Percentiles rank a stretch among this genome's conserved stretches.
Evolutionary conservation across 106 monocot genomes (phyloP).

Genomic region (Xerophyta viscosa): DNA sequence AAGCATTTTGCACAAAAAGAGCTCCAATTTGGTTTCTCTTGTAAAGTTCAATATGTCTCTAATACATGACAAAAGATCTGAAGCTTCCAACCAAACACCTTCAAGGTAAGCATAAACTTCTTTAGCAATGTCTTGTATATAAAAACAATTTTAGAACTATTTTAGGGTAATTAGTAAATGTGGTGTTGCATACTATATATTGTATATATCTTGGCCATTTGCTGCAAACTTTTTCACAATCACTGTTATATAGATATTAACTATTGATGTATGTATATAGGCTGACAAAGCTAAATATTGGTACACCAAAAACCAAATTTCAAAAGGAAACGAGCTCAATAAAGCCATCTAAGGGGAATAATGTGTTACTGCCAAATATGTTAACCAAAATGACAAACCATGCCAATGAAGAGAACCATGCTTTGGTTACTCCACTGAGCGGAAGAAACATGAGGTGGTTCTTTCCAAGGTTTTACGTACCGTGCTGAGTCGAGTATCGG

Average conservation of each 20-base stretch:
- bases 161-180: background rate
- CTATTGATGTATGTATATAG: constrained; percentile 2
- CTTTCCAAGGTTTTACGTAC: too few species aligned
- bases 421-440: constrained; percentile 34
- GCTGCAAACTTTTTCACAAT: too few species aligned
- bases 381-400: constrained; percentile 11
- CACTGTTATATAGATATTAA: too few species aligned
- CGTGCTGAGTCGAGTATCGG: too few species aligned
- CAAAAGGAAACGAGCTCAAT: constrained; percentile 13
- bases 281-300: too few species aligned
- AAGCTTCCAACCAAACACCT: constrained; percentile 6
- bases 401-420: constrained; percentile 19
- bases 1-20: too few species aligned
- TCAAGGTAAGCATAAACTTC: too few species aligned
- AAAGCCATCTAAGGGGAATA: constrained; percentile 14
- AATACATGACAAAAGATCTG: constrained; percentile 22
- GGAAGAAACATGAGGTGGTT: constrained; percentile 68
- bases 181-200: too few species aligned
- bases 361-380: constrained; percentile 6
- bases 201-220: too few species aligned
- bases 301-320: too few species aligned
- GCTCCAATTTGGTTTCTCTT: background rate
- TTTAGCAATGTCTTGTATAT: too few species aligned
- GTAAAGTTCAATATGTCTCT: constrained; percentile 12
- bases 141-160: background rate